Conservation (phyloP, 176 grass and related monocot species). For the Musa troglodytarum region DNA sequence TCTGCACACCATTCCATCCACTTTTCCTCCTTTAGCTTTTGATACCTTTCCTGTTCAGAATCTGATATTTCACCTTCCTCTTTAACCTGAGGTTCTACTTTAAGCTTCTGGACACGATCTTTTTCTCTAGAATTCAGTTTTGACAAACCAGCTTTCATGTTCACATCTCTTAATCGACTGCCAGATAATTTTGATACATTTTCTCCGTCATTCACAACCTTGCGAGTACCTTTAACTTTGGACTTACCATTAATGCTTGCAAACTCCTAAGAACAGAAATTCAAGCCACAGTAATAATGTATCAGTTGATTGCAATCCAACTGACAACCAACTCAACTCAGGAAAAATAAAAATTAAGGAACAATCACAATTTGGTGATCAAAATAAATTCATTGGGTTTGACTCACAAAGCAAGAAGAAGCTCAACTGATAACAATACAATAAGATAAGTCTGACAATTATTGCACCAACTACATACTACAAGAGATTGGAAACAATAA, state of each 20-base stretch:
- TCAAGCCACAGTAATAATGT: background rate
- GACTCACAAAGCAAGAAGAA: background rate
- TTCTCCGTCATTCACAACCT: slow-evolving; percentile 48
- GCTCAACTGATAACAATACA: background rate
- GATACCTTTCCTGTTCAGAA: slow-evolving; percentile 72
- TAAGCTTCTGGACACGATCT: slow-evolving; percentile 47
- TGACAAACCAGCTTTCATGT: slow-evolving; percentile 23
- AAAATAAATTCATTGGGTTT: background rate
- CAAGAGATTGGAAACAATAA: too few relatives aligned
- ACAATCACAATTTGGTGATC: background rate
- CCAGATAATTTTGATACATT: slow-evolving; percentile 36
- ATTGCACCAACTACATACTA: too few relatives aligned
- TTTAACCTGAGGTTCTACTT: slow-evolving; percentile 74
- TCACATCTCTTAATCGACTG: slow-evolving; percentile 48
- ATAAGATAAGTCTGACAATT: background rate
- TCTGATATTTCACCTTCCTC: slow-evolving; percentile 99
- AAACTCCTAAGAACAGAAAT: slow-evolving; percentile 70
- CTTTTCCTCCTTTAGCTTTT: slow-evolving; percentile 86
- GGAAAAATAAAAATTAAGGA: background rate
- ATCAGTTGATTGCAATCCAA: background rate
- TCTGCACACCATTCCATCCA: slow-evolving; percentile 99
- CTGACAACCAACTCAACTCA: background rate
- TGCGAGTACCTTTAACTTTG: slow-evolving; percentile 52
- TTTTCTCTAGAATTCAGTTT: slow-evolving; percentile 48
- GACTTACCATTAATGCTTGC: slow-evolving; percentile 51